Conservation (phyloP, 805 yeast genomes). For the Dipodascus albidus region DNA sequence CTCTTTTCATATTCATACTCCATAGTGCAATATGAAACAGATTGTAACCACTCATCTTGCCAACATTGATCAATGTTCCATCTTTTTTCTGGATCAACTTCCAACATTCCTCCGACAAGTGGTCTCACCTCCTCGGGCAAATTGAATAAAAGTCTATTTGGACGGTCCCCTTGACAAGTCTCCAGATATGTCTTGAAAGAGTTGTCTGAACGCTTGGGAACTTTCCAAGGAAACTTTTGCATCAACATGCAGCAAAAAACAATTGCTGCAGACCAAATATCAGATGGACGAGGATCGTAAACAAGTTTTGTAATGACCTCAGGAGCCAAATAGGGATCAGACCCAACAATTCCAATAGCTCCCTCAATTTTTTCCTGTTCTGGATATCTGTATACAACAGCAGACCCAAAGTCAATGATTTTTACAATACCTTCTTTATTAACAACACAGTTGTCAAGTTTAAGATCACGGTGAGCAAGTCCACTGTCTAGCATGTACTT, state of each 20-base stretch:
- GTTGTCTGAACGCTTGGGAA: conserved; percentile 70
- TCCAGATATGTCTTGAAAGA: conserved; percentile 62
- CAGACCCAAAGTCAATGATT: conserved; percentile 87
- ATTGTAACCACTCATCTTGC: conserved; percentile 43
- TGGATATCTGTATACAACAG: conserved; percentile 85
- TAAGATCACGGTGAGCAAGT: conserved; percentile 82
- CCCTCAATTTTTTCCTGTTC: conserved; percentile 60
- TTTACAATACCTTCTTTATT: conserved; percentile 74
- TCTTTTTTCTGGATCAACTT: conserved; percentile 48
- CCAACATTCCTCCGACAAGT: conserved; percentile 58
- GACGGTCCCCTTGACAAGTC: conserved; percentile 32
- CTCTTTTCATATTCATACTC: conserved; percentile 19
- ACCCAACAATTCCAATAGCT: conserved; percentile 76
- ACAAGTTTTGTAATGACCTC: conserved; percentile 76
- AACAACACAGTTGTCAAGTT: conserved; percentile 86
- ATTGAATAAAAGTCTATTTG: conserved; percentile 52
- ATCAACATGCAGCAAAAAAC: conserved; percentile 87
- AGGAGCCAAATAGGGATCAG: conserved; percentile 86
- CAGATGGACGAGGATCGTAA: conserved; percentile 88
- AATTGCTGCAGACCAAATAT: conserved; percentile 87
- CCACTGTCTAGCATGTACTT: conserved; percentile 76
- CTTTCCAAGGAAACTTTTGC: conserved; percentile 91
- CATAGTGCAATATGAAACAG: conserved; percentile 59
- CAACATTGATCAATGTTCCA: conserved; percentile 46
- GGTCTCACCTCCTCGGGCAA: conserved; percentile 59